These are phyloP conservation scores for Paramecium sexaurelia DNA, from an alignment of 73 alveolate genomes.

Conservation along the genomic window DNA sequence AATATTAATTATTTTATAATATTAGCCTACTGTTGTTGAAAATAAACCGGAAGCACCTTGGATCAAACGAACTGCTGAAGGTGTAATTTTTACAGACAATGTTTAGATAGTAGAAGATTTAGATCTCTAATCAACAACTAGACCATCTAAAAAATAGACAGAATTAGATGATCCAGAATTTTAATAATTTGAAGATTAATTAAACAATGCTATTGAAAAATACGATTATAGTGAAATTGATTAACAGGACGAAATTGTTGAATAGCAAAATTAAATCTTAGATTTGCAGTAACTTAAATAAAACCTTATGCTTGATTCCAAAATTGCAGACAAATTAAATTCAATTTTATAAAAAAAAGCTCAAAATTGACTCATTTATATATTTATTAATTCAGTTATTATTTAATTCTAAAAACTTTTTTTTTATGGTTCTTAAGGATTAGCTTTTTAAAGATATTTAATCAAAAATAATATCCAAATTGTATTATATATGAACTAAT, in stretches of 20 bases:
- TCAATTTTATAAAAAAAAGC: conserved; percentile 34
- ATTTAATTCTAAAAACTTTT: not conserved
- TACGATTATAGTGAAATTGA: conserved; percentile 45
- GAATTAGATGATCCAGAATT: conserved; percentile 19
- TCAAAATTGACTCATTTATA: not conserved
- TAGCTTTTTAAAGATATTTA: too few relatives aligned
- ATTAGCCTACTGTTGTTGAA: conserved; percentile 68
- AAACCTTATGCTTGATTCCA: conserved; percentile 18
- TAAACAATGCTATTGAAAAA: not conserved
- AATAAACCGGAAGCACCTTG: conserved; percentile 71
- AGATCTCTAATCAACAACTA: conserved; percentile 53
- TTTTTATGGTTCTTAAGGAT: too few relatives aligned
- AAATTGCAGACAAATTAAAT: conserved; percentile 40
- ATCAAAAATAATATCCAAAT: too few relatives aligned
- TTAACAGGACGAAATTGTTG: not conserved
- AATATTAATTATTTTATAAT: not conserved
- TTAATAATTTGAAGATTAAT: not conserved
- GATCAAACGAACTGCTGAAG: conserved; percentile 66
- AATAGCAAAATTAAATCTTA: not conserved
- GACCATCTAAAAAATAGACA: not conserved
- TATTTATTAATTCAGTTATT: not conserved
- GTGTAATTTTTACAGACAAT: conserved; percentile 68
- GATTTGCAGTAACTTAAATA: not conserved
- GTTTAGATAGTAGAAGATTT: conserved; percentile 59
- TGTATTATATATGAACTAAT: too few relatives aligned